Percentiles rank a stretch among this genome's conserved stretches.
Evolutionary conservation across 768 basidiomycete species (phyloP).

Genomic region (Tulasnella sp.): DNA sequence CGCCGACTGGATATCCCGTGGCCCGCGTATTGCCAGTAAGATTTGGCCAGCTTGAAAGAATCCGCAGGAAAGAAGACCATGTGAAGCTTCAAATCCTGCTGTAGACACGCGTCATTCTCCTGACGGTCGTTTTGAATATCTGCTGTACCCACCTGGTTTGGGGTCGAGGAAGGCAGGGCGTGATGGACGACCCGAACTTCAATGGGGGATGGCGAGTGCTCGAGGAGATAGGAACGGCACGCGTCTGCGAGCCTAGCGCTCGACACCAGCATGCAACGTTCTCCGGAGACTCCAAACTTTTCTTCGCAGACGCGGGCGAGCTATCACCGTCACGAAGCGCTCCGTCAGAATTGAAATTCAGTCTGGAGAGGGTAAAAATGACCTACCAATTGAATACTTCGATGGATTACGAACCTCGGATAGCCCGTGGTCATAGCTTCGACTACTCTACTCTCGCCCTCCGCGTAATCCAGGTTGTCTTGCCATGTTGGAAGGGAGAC

Average conservation of each 20-base stretch:
- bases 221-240: conserved; percentile 74
- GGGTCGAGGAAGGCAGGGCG: conserved; percentile 64
- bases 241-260: conserved; percentile 70
- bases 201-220: conserved; percentile 51
- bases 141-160: conserved; percentile 35
- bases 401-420: conserved; percentile 90
- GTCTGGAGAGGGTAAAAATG: not conserved
- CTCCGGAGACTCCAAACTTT: conserved; percentile 72
- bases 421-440: conserved; percentile 86
- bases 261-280: conserved; percentile 79
- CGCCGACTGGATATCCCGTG: conserved; percentile 85
- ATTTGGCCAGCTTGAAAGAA: conserved; percentile 67
- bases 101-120: conserved; percentile 31
- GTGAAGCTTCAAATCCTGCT: conserved; percentile 62
- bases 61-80: conserved; percentile 76
- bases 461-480: conserved; percentile 90
- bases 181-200: conserved; percentile 68
- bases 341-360: conserved; percentile 21
- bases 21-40: conserved; percentile 97
- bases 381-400: conserved; percentile 64
- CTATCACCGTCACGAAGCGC: conserved; percentile 48
- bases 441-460: conserved; percentile 77
- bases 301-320: conserved; percentile 75
- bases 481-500: conserved; percentile 91
- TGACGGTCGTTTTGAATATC: conserved; percentile 31